Percentiles rank a stretch among this genome's conserved stretches.
phyloP scores from a whole-genome alignment of 305 asterid species.

The Solanum aculeatissimum region DNA sequence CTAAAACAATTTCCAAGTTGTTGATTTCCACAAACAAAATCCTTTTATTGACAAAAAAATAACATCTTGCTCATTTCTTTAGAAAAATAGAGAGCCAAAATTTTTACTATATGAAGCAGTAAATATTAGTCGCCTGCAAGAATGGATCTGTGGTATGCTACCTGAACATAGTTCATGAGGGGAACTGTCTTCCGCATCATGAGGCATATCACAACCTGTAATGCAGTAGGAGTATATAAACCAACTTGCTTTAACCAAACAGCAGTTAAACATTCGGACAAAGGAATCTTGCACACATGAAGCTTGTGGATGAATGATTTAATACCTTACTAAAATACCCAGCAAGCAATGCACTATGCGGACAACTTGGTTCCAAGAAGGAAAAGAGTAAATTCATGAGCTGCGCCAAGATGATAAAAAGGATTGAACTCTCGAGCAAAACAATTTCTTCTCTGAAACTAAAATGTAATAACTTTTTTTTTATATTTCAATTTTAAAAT shows the following conservation, averaged over 20 bases:
- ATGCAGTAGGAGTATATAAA: slow-evolving; percentile 14
- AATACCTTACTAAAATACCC: slow-evolving; percentile 98
- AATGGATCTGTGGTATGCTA: slow-evolving; percentile 1
- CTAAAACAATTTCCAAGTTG: neutral
- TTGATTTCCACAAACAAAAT: neutral
- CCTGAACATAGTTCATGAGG: slow-evolving; percentile 95
- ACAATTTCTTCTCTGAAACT: neutral
- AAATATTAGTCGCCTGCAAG: neutral
- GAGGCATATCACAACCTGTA: slow-evolving; percentile 91
- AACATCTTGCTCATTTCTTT: neutral
- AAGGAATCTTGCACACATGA: neutral
- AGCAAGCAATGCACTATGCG: slow-evolving; percentile 83
- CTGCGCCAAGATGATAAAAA: slow-evolving; percentile 37
- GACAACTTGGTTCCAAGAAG: slow-evolving; percentile 79
- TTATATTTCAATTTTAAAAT: slow-evolving; percentile 1
- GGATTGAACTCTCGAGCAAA: slow-evolving; percentile 11
- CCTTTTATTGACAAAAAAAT: neutral
- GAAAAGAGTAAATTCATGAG: slow-evolving; percentile 93
- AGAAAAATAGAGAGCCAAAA: neutral
- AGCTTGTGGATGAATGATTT: neutral
- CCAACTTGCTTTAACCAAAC: slow-evolving; percentile 4
- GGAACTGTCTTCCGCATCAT: slow-evolving; percentile 85
- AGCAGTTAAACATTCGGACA: neutral
- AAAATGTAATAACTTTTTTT: neutral
- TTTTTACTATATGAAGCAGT: neutral